These are phyloP conservation scores for Wickerhamiella lipophila DNA, from an alignment of 805 yeast species.

Conservation along the genomic window DNA sequence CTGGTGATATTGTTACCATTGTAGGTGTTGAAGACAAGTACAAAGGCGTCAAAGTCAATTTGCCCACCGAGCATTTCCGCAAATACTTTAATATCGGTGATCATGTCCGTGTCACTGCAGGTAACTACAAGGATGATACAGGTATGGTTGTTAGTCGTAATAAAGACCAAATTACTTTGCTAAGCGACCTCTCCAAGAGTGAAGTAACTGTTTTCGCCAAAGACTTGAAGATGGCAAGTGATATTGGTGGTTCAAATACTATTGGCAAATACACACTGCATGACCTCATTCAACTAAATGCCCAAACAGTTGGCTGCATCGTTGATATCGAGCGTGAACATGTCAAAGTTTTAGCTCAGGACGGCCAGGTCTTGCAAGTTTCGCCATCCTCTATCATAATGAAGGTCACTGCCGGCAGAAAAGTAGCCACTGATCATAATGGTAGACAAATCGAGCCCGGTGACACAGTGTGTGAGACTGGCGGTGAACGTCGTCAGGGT, in stretches of 20 bases:
- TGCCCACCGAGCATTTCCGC: conserved; percentile 69
- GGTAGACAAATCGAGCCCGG: conserved; percentile 83
- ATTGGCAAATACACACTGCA: conserved; percentile 73
- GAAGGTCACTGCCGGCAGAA: conserved; percentile 50
- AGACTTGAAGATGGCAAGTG: conserved; percentile 83
- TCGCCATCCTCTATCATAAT: conserved; percentile 74
- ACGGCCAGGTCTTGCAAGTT: conserved; percentile 60
- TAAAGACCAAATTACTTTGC: conserved; percentile 76
- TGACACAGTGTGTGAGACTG: conserved; percentile 77
- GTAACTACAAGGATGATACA: conserved; percentile 85
- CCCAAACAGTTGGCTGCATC: conserved; percentile 77
- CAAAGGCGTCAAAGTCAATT: conserved; percentile 52
- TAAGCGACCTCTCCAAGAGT: conserved; percentile 76
- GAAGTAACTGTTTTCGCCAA: conserved; percentile 90
- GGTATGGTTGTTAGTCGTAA: conserved; percentile 79
- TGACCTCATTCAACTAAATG: conserved; percentile 78
- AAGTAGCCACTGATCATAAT: conserved; percentile 70
- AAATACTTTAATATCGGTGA: conserved; percentile 85
- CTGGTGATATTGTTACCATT: conserved; percentile 48
- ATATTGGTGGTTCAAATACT: conserved; percentile 60
- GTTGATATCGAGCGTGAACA: conserved; percentile 81
- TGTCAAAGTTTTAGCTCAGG: conserved; percentile 66
- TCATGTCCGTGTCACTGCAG: conserved; percentile 83
- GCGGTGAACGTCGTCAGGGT: conserved; percentile 82
- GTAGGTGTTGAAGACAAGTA: conserved; percentile 37